These are phyloP conservation scores for Kodamaea suecica DNA, from an alignment of 1,139 yeast genomes.

Conservation along the genomic window DNA sequence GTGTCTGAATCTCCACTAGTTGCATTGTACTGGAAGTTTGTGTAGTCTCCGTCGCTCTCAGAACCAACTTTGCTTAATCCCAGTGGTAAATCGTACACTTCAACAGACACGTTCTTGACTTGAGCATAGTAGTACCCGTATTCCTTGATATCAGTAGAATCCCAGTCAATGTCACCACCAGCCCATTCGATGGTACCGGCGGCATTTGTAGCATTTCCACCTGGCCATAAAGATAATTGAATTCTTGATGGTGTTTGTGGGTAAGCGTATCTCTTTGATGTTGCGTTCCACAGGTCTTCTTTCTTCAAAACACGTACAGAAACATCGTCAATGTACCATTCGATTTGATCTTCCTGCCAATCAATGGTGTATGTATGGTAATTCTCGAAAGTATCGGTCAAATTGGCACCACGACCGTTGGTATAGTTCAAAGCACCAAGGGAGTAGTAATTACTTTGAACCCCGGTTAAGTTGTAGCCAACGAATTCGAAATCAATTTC, in stretches of 20 bases:
- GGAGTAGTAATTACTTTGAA: slow-evolving; percentile 77
- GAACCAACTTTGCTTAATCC: slow-evolving; percentile 22
- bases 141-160: slow-evolving; percentile 63
- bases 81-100: slow-evolving; percentile 69
- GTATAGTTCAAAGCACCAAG: slow-evolving; percentile 70
- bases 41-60: slow-evolving; percentile 25
- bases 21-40: slow-evolving; percentile 57
- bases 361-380: slow-evolving; percentile 79
- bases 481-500: slow-evolving; percentile 88
- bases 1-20: slow-evolving; percentile 44
- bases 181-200: slow-evolving; percentile 91
- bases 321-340: slow-evolving; percentile 75
- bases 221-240: slow-evolving; percentile 92
- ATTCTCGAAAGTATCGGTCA: slow-evolving; percentile 56
- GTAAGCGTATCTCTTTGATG: slow-evolving; percentile 55
- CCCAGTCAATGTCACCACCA: slow-evolving; percentile 86
- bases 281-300: slow-evolving; percentile 65
- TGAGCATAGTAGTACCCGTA: slow-evolving; percentile 78
- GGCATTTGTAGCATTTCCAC: slow-evolving; percentile 63
- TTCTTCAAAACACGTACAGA: slow-evolving; percentile 64
- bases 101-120: slow-evolving; percentile 56
- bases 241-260: slow-evolving; percentile 91
- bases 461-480: slow-evolving; percentile 64
- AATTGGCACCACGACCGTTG: slow-evolving; percentile 48
- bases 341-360: slow-evolving; percentile 72